These are phyloP conservation scores for Serendipita indica DNA, from an alignment of 768 basidiomycete genomes.

Conservation along the genomic window DNA sequence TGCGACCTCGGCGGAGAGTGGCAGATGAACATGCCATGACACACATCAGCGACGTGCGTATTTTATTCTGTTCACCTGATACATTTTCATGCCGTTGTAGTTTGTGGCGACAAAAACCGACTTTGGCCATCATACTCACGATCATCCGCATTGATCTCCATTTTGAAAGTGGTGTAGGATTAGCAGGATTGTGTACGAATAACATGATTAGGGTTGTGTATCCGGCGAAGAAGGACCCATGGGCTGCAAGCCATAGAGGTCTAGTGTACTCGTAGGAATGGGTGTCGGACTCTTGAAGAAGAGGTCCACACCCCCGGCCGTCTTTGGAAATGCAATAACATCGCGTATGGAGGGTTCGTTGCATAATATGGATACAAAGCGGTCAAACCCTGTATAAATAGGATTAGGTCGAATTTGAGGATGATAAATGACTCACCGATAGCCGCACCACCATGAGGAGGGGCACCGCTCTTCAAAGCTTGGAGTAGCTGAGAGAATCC, in stretches of 20 bases:
- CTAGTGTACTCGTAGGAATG: neutral
- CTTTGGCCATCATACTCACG: too few species aligned
- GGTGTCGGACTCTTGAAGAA: conserved; percentile 68
- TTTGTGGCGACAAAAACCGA: neutral
- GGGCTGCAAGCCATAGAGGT: neutral
- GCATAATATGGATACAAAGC: conserved; percentile 83
- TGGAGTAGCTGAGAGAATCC: conserved; percentile 76
- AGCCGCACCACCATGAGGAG: conserved; percentile 91
- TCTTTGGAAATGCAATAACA: conserved; percentile 95
- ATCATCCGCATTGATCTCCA: too few species aligned
- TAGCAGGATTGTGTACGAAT: too few species aligned
- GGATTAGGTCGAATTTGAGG: conserved; percentile 11
- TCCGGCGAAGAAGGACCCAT: neutral
- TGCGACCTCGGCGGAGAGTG: neutral
- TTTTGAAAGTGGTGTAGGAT: too few species aligned
- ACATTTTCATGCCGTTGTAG: neutral
- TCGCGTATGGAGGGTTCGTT: conserved; percentile 78
- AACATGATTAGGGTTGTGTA: neutral
- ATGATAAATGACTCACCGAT: conserved; percentile 41
- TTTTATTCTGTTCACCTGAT: neutral
- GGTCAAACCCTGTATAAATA: conserved; percentile 60
- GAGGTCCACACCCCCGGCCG: conserved; percentile 64
- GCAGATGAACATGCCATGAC: neutral
- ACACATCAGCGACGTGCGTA: neutral
- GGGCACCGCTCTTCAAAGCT: conserved; percentile 79